Conservation (phyloP, 306 rosid species). For the Rosa multiflora region DNA sequence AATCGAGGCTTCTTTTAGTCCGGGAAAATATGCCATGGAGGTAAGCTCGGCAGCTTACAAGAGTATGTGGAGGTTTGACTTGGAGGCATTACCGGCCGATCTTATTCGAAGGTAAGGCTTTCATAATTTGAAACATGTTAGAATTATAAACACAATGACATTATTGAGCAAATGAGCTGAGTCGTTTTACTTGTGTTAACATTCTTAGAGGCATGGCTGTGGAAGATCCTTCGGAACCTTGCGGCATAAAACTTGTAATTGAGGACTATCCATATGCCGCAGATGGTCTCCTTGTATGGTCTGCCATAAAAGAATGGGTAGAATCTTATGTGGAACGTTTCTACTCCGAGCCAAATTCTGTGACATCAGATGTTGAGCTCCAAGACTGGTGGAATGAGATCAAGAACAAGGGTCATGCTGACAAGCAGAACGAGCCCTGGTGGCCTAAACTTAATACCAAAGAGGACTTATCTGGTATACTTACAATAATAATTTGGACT, state of each 20-base stretch:
- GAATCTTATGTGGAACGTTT: constrained; percentile 66
- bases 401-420: constrained; percentile 74
- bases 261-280: constrained; percentile 97
- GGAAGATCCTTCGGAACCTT: constrained; percentile 71
- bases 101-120: constrained; percentile 71
- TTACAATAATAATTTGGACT: constrained; percentile 78
- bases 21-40: constrained; percentile 86
- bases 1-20: constrained; percentile 85
- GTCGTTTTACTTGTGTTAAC: background rate
- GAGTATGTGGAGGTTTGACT: constrained; percentile 79
- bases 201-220: constrained; percentile 89
- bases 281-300: constrained; percentile 91
- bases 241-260: constrained; percentile 75
- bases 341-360: constrained; percentile 61
- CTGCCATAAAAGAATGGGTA: constrained; percentile 93
- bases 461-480: constrained; percentile 68
- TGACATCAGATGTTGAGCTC: constrained; percentile 70
- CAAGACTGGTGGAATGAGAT: constrained; percentile 94
- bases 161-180: background rate
- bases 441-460: constrained; percentile 81
- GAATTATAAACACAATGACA: background rate
- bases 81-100: constrained; percentile 91
- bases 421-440: constrained; percentile 84
- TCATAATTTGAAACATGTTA: background rate
- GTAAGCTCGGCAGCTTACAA: constrained; percentile 90